Evolutionary conservation across 148 eudicot genomes (phyloP), one percentile per base, ranked within the genome.

Genomic region (Limonium bicolor): DNA sequence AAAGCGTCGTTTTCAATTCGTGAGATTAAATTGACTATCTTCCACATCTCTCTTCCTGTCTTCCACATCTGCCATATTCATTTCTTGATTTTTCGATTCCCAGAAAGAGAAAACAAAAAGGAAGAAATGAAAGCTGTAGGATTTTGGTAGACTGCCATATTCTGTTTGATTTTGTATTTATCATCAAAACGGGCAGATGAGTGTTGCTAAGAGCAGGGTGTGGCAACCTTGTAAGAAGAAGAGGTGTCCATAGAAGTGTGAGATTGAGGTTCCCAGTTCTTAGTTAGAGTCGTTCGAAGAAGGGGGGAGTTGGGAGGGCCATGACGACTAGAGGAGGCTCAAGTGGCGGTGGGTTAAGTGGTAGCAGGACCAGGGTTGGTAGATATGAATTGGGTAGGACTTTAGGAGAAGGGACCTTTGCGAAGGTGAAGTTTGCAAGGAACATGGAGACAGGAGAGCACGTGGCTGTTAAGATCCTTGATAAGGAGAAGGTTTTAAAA

Each of bases 151-250:
- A n/a, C n/a, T n/a, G n/a, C n/a, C n/a, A n/a, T n/a, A n/a, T n/a
- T n/a, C n/a, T n/a, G n/a, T n/a, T n/a, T n/a, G n/a, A n/a, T n/a
- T n/a, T n/a, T n/a, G n/a, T n/a, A n/a, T n/a, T n/a, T n/a, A n/a
- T n/a, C n/a, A n/a, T n/a, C n/a, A n/a, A n/a, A n/a, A n/a, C n/a
- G n/a, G 26, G 32, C 28, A 34, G 43, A 63, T 68, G 74, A 69
- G 55, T 58, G 69, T 69, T 2, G 58, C 29, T 30, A 69, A 69
- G 65, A 59, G 69, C 51, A 69, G 60, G 54, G 63, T 64, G 31
- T 69, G 74, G 74, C 74, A 69, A 33, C 74, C 74, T 35, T 69
- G 74, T 60, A 69, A 69, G 50, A 69, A 64, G 74, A 69, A 69
- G 74, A 64, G 74, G 43, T 51, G 46, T 24, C 55, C 32, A 41